phyloP scores from a whole-genome alignment of 176 grass and related monocot genomes.

The Oryza meyeriana region DNA sequence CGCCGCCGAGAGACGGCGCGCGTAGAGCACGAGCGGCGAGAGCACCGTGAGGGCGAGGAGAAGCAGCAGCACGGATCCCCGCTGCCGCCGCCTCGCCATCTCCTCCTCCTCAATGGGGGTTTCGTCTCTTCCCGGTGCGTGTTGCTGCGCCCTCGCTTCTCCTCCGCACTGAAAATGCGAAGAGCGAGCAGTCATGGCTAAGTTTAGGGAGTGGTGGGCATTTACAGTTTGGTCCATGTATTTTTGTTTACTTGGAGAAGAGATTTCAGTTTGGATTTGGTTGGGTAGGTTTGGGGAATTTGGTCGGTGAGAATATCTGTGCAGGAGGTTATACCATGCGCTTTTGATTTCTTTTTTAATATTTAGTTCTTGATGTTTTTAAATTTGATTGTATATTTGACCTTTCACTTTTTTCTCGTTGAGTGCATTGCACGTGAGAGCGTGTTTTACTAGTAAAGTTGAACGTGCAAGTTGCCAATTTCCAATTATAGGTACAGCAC shows the following conservation, averaged over 20 bases:
- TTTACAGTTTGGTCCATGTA: background rate
- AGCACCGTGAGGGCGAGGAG: slow-evolving; percentile 39
- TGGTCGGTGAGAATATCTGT: background rate
- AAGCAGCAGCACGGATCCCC: slow-evolving; percentile 13
- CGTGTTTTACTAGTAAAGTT: background rate
- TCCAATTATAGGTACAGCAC: background rate
- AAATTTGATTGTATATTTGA: background rate
- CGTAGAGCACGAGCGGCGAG: slow-evolving; percentile 37
- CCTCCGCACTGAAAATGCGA: background rate
- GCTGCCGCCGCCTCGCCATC: slow-evolving; percentile 15
- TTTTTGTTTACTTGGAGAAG: background rate
- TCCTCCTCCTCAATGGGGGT: background rate
- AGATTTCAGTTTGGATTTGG: background rate
- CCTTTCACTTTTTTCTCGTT: background rate
- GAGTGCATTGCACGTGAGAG: background rate
- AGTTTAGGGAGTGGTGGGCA: background rate
- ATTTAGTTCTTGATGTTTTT: background rate
- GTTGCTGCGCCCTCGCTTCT: background rate
- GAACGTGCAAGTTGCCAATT: background rate
- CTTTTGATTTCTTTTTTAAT: background rate
- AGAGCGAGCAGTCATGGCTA: background rate
- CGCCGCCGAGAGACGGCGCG: background rate
- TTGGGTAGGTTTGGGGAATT: background rate
- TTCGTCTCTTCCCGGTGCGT: background rate
- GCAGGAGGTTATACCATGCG: background rate